Evolutionary conservation across 768 basidiomycete species (phyloP).

Genomic region (Pleurotus sapidus): DNA sequence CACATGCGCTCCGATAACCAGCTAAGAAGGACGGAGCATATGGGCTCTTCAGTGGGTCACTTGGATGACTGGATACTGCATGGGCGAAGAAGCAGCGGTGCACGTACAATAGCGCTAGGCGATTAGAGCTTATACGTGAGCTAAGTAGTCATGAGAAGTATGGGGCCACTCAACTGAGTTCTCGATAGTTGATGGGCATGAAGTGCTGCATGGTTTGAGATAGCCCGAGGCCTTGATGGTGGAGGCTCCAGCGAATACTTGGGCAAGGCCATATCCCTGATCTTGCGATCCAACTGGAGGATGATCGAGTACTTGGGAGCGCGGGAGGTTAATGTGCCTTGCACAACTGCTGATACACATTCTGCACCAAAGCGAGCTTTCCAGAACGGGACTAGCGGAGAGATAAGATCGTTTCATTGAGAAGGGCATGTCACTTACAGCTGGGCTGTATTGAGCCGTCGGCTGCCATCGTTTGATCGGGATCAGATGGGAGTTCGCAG

Average conservation of each 20-base stretch:
- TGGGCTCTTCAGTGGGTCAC: constrained; percentile 65
- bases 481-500: constrained; percentile 63
- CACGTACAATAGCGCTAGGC: constrained; percentile 63
- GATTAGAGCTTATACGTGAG: background rate
- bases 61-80: constrained; percentile 60
- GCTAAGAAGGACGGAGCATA: constrained; percentile 68
- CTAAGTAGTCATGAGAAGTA: background rate
- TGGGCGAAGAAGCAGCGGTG: constrained; percentile 79
- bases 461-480: constrained; percentile 53
- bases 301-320: constrained; percentile 62
- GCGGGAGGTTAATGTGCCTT: constrained; percentile 62
- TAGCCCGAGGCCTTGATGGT: constrained; percentile 47
- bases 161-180: constrained; percentile 43
- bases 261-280: constrained; percentile 68
- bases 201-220: constrained; percentile 68
- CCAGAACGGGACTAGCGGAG: constrained; percentile 58
- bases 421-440: constrained; percentile 37
- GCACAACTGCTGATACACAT: constrained; percentile 65
- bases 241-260: constrained; percentile 52
- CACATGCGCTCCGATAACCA: constrained; percentile 65
- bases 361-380: constrained; percentile 67
- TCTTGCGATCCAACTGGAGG: constrained; percentile 62
- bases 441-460: constrained; percentile 57
- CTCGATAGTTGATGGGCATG: constrained; percentile 73
- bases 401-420: background rate